These are phyloP conservation scores for Phaeotremella skinneri DNA, from an alignment of 768 basidiomycete genomes.

Conservation along the genomic window DNA sequence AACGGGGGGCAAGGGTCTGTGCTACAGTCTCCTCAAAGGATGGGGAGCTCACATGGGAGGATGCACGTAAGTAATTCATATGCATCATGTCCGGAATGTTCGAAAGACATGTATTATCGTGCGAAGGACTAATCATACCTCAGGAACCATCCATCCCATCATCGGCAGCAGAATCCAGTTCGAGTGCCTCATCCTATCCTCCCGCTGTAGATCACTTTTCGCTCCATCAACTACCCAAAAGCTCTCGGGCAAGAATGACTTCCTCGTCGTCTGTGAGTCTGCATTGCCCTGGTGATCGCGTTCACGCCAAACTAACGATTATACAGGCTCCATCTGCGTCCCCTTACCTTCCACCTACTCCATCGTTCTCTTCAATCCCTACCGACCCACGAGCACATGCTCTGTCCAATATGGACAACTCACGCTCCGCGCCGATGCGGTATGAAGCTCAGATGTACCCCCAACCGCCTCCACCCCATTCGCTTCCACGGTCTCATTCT, in stretches of 20 bases:
- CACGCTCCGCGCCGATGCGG: constrained; percentile 10
- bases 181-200: not conserved
- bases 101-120: too few relatives aligned
- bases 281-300: not conserved
- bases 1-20: not conserved
- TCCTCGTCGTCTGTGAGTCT: constrained; percentile 33
- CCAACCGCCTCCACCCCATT: constrained; percentile 26
- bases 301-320: not conserved
- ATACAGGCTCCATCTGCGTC: constrained; percentile 33
- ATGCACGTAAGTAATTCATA: constrained; percentile 3
- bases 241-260: constrained; percentile 25
- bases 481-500: constrained; percentile 21
- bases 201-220: not conserved
- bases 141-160: not conserved
- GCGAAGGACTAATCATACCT: not conserved
- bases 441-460: constrained; percentile 29
- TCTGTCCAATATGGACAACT: constrained; percentile 16
- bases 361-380: constrained; percentile 21
- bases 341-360: constrained; percentile 22
- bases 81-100: too few relatives aligned
- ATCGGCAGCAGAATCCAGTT: not conserved
- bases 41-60: not conserved
- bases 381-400: constrained; percentile 24
- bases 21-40: not conserved
- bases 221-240: not conserved